Evolutionary conservation across 352 stramenopile species (phyloP).

Genomic region (Pythium myriotylum): DNA sequence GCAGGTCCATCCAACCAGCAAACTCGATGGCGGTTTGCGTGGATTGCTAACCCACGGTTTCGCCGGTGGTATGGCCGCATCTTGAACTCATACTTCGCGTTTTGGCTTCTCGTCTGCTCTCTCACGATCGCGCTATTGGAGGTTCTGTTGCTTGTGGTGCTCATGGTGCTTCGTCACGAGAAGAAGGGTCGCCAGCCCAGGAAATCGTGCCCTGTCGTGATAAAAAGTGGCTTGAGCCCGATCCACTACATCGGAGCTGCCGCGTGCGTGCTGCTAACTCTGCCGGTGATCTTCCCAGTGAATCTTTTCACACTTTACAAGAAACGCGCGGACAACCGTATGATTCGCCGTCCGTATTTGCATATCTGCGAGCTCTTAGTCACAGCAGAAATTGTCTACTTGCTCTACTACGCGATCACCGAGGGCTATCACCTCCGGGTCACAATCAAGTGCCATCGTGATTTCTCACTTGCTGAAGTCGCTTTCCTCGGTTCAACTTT

Average conservation of each 20-base stretch:
- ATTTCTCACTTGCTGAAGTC: slow-evolving; percentile 37
- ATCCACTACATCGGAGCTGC: slow-evolving; percentile 17
- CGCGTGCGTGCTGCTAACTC: slow-evolving; percentile 43
- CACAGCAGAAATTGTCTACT: slow-evolving; percentile 49
- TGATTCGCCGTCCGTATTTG: slow-evolving; percentile 68
- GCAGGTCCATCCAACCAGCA: not conserved
- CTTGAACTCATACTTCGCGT: slow-evolving; percentile 73
- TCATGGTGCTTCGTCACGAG: slow-evolving; percentile 22
- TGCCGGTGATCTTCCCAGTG: slow-evolving; percentile 61
- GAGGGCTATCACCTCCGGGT: slow-evolving; percentile 47
- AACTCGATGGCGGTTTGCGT: not conserved
- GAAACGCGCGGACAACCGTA: slow-evolving; percentile 45
- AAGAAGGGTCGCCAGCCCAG: not conserved
- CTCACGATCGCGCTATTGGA: slow-evolving; percentile 51
- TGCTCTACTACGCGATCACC: slow-evolving; percentile 57
- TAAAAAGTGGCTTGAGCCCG: not conserved
- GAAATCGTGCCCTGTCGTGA: slow-evolving; percentile 1
- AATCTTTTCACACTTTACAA: slow-evolving; percentile 52
- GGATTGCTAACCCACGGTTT: slow-evolving; percentile 8
- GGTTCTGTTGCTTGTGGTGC: slow-evolving; percentile 40
- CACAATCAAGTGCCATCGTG: slow-evolving; percentile 48
- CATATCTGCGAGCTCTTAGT: slow-evolving; percentile 73
- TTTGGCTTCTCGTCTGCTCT: slow-evolving; percentile 67
- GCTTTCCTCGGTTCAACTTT: slow-evolving; percentile 63
- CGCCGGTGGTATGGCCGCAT: slow-evolving; percentile 34